Conservation (phyloP, 176 grass and related monocot species). For the Musa itinerans region DNA sequence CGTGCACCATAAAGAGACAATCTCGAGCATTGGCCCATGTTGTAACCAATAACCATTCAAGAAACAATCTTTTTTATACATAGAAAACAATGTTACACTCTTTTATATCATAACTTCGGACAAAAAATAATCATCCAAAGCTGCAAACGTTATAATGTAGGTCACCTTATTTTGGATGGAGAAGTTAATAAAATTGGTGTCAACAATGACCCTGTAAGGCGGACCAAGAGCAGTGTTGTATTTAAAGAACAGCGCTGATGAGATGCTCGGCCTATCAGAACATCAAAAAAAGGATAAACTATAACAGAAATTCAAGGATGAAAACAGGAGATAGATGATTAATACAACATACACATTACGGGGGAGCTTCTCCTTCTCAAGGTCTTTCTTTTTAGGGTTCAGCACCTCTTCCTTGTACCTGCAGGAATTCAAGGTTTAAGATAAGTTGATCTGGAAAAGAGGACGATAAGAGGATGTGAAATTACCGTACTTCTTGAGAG, state of each 20-base stretch:
- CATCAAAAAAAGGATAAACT: not conserved
- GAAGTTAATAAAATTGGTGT: slow-evolving; percentile 98
- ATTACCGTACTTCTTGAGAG: slow-evolving; percentile 45
- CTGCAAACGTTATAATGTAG: not conserved
- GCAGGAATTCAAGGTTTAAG: not conserved
- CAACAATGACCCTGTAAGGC: slow-evolving; percentile 86
- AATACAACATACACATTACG: slow-evolving; percentile 57
- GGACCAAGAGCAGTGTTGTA: slow-evolving; percentile 80
- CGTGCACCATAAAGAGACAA: no score
- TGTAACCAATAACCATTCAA: no score
- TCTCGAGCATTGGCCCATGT: no score
- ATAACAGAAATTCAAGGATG: not conserved
- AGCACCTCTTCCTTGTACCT: slow-evolving; percentile 70
- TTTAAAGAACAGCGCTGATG: slow-evolving; percentile 77
- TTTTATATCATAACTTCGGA: not conserved
- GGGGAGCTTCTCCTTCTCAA: slow-evolving; percentile 56
- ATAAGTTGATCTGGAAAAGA: not conserved
- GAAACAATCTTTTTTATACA: not conserved
- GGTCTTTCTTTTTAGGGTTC: slow-evolving; percentile 69
- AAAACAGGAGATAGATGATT: not conserved
- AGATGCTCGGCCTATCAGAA: slow-evolving; percentile 40
- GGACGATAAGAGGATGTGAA: not conserved
- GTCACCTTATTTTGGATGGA: slow-evolving; percentile 86
- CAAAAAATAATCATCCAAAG: not conserved
- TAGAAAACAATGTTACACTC: no score